Conservation (phyloP, 805 yeast genomes). For the Myxozyma sirexii region DNA sequence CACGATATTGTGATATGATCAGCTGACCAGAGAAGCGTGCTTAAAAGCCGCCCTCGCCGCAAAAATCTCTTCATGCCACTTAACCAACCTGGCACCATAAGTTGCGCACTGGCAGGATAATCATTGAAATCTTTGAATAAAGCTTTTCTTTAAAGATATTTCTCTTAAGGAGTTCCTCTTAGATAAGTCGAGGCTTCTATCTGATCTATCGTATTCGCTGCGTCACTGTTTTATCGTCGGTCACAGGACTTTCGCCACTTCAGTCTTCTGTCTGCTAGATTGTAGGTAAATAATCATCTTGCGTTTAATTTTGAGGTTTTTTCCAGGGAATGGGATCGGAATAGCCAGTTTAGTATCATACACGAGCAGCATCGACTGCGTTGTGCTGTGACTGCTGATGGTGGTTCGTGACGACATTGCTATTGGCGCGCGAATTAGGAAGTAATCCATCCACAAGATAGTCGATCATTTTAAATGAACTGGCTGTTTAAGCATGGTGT, state of each 20-base stretch:
- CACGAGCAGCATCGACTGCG: neutral
- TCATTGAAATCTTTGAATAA: neutral
- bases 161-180: neutral
- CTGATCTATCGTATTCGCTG: neutral
- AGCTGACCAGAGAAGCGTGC: no score
- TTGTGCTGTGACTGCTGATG: neutral
- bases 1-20: no score
- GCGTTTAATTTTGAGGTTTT: neutral
- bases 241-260: neutral
- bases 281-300: slow-evolving; percentile 1
- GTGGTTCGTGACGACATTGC: neutral
- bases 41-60: no score
- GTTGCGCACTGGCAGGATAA: neutral
- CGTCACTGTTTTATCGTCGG: neutral
- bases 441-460: neutral
- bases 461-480: no score
- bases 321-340: neutral
- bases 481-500: neutral
- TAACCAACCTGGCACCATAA: neutral
- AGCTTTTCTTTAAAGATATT: neutral
- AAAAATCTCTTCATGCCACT: no score
- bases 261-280: neutral
- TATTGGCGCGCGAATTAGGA: neutral
- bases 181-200: neutral
- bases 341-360: neutral